A percentile compares a stretch with the other conserved stretches of the same genome.
phyloP scores from a whole-genome alignment of 441 rosid species.

The Metrosideros polymorpha region DNA sequence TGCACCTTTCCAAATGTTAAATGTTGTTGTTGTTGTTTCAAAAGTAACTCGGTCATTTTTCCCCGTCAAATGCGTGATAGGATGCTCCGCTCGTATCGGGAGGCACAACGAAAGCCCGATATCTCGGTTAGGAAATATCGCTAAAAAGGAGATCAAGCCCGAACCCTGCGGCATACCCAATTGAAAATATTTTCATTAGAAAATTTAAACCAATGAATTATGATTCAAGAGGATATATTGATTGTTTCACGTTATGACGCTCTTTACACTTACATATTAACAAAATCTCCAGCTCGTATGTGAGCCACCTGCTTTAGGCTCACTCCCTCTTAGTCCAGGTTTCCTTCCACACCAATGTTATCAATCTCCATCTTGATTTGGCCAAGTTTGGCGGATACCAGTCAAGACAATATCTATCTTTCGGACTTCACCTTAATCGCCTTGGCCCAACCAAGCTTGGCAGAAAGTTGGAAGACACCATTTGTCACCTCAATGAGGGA shows the following conservation, averaged over 20 bases:
- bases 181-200: background rate
- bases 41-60: background rate
- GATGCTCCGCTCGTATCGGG: no score
- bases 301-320: background rate
- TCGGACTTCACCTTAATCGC: background rate
- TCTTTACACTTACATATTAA: background rate
- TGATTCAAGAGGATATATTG: no score
- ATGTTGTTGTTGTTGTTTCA: background rate
- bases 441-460: background rate
- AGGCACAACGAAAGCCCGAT: background rate
- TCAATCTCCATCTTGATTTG: background rate
- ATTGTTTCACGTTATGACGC: rapidly evolving
- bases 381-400: background rate
- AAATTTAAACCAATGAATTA: background rate
- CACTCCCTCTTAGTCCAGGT: background rate
- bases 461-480: background rate
- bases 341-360: background rate
- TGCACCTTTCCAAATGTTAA: no score
- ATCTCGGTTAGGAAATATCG: background rate
- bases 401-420: background rate
- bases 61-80: background rate
- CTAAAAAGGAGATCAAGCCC: background rate
- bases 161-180: background rate
- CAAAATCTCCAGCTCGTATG: no score
- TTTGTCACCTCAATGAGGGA: background rate